Evolutionary conservation across 2,329 filamentous ascomycete genomes (phyloP), one percentile per base, ranked within the genome.

Genomic region (Fusarium napiforme): DNA sequence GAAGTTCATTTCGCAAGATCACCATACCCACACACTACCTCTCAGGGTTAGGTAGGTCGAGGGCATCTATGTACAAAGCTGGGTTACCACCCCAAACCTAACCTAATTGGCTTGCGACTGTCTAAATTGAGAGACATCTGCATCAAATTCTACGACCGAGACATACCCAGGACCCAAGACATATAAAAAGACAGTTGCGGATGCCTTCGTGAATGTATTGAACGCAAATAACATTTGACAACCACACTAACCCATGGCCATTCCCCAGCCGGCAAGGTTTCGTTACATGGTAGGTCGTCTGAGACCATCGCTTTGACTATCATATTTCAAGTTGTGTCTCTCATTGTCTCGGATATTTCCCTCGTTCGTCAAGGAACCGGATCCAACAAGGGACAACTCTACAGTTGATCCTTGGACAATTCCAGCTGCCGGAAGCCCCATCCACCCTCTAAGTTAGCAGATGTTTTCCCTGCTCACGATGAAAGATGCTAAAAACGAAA

Each of bases 321-420:
- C 56, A 47, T 26, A 37, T 60, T 40, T 26, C 40, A 50, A 49
- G 36, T 52, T 42, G 55, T 37, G 43, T 59, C 32, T 58, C 40
- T 57, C 49, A 39, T 36, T 74, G 71, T 74, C 71, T 72, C 56
- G 40, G 63, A 45, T 36, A 67, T 53, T 63, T 65, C 59, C 52
- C 43, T 59, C 23, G 36, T 69, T 69, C 58, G 47, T 64, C 70
- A 42, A 65, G 57, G 56, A 28, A 42, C 45, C 65, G 53, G 59
- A 10, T 43, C 47, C 23, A 45, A 45, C 57, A 64, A 58, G 55
- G 59, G 57, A 61, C 47, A n/a, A 60, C 39, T 72, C 32, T 30
- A 46, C 47, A 28, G 46, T 58, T 28, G 43, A 59, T 46, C 36
- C 34, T 67, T 63, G 64, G 63, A 67, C 53, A 74, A 71, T 69